Base-by-base conservation (phyloP, 2,329 filamentous ascomycete species). In the Ascocoryne sarcoides region DNA sequence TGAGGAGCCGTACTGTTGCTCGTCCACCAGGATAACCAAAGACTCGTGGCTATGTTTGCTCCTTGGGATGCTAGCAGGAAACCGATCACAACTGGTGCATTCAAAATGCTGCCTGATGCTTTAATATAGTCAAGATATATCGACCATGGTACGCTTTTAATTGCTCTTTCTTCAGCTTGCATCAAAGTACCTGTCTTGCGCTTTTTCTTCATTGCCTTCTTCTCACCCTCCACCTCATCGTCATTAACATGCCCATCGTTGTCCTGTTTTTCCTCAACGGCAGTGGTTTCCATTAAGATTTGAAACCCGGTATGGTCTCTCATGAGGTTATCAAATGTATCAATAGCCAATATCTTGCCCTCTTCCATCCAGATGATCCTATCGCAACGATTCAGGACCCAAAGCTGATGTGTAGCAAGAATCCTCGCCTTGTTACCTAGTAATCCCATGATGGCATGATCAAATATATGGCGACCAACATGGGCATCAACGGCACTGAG, bases 1-100 rank as follows among this genome's bases (percentile, higher is more conserved):
- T n/a, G n/a, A n/a, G 30, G 5, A 79, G 59, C 85, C 84, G 10
- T 69, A 85, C 1, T 81, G 60, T 87, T 64, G 1, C 84, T 85
- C 1, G 86, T 93, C 90, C 90, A 96, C 66, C 80, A 96, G 0
- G 88, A 92, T 1, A 96, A 74, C 90, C 90, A 96, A 40, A 96
- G 65, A 55, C 83, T 89, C 10, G 88, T 95, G 50, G 77, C 72
- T 48, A 96, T 90, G 57, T 94, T 95, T 46, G 84, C 75, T 7
- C 81, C 86, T 57, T 95, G 88, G 0, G 84, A 79, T 3, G 55
- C 41, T 8, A 76, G 55, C 7, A 84, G 65, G 2, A 80, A 59
- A 19, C 70, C 40, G 2, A 82, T 42, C 2, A 82, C 64, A 8
- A 76, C 47, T 0, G 78, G 66, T 10, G 72, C 75, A 36, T 76